Conservation (phyloP, 306 rosid genomes). For the Mucuna pruriens region DNA sequence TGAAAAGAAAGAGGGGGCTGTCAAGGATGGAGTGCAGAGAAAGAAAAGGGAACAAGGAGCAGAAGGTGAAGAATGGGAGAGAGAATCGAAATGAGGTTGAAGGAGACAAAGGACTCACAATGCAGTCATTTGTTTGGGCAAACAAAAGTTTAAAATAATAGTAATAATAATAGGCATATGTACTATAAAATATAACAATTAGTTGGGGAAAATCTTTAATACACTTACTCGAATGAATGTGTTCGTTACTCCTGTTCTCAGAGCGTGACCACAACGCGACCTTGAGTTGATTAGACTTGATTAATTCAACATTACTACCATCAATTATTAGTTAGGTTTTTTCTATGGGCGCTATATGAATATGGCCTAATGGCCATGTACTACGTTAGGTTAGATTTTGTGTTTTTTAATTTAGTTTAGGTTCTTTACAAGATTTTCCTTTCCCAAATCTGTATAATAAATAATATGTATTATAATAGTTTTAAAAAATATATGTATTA, state of each 20-base stretch:
- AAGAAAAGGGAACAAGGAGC: too few relatives aligned
- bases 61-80: background rate
- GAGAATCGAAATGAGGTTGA: conserved; percentile 17
- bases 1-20: too few relatives aligned
- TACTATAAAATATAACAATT: conserved; percentile 43
- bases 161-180: conserved; percentile 22
- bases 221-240: conserved; percentile 36
- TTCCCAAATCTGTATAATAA: background rate
- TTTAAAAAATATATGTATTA: too few relatives aligned
- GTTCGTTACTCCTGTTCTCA: conserved; percentile 31
- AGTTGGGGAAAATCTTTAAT: conserved; percentile 45
- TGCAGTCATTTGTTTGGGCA: conserved; percentile 65
- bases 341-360: conserved; percentile 2
- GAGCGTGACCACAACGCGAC: conserved; percentile 59
- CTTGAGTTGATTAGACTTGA: background rate
- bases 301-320: background rate
- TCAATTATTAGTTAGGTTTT: background rate
- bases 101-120: conserved; percentile 53
- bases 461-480: background rate
- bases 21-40: too few relatives aligned
- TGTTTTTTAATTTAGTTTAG: background rate
- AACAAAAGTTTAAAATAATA: conserved; percentile 61
- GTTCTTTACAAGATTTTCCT: background rate
- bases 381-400: background rate
- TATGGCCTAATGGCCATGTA: background rate